Base-by-base conservation (phyloP, 768 basidiomycete species). In the Panus rudis region DNA sequence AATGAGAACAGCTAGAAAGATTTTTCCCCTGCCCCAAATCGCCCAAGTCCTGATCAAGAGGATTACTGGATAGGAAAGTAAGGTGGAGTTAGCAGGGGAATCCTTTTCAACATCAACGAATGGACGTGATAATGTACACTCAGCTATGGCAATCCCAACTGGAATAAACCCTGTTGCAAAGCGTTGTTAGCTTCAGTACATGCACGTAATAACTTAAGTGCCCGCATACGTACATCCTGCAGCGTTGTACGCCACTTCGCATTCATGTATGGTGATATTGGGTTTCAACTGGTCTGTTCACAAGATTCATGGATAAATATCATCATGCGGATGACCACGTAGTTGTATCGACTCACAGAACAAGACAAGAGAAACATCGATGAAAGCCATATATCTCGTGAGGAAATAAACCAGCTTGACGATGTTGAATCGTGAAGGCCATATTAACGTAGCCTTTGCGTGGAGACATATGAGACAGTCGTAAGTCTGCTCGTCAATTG, bases 311-410 rank as follows among this genome's bases (percentile, higher is more conserved):
- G n/a, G 33, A 6, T 17, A 7, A 35, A 35, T 8, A 8, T 17
- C 8, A 17, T 35, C 7, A 17, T 8, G 33, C 7, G 33, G 21
- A 6, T 35, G 7, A 35, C 6, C 21, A 30, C 10, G n/a, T n/a
- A 30, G n/a, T 10, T 20, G 33, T 8, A n/a, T n/a, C n/a, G 16
- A 43, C 42, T n/a, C 20, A 35, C 42, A 43, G 21, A 34, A 43
- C 7, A 43, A 19, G 4, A 39, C 43, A 5, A 45, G 16, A 4
- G 16, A 27, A n/a, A 45, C 27, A 31, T 45, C 37, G 26, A 45
- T 22, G 37, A 45, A 45, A n/a, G 43, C 16, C 4, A 25, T 12
- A 27, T 45, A 45, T 22, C 43, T 23, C 16, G 35, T 45, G 19
- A 38, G 30, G 7, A 45, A 20, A 38, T 28, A 45, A 16, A 45